A percentile compares a stretch with the other conserved stretches of the same genome.
Evolutionary conservation across 306 rosid genomes (phyloP).

Genomic region (Dryas drummondii): DNA sequence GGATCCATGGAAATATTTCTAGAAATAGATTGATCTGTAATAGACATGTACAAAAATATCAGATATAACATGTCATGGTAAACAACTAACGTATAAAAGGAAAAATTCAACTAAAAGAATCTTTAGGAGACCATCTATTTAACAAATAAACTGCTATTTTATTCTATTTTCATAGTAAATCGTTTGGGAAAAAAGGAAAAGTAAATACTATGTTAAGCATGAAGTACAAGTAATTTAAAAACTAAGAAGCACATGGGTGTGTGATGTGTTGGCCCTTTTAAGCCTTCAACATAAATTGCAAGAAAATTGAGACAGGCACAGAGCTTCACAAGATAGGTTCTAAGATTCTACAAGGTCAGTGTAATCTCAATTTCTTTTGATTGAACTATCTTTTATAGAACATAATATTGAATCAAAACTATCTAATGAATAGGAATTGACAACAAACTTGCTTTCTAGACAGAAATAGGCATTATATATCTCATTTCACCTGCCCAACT

Average conservation of each 20-base stretch:
- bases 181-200: neutral
- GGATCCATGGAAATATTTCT: constrained; percentile 62
- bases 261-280: neutral
- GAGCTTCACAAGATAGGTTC: constrained; percentile 1
- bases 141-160: neutral
- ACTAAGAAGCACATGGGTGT: neutral
- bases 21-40: constrained; percentile 69
- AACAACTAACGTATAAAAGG: constrained; percentile 3
- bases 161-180: neutral
- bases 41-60: constrained; percentile 23
- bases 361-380: neutral
- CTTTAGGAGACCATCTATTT: neutral
- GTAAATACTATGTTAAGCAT: neutral
- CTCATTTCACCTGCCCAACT: neutral
- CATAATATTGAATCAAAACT: neutral
- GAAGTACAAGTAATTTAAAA: neutral
- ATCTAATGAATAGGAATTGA: neutral
- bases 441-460: neutral
- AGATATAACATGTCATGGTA: constrained; percentile 22
- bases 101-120: constrained; percentile 5
- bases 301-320: neutral
- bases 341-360: neutral
- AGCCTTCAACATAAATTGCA: neutral
- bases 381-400: neutral
- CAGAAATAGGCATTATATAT: neutral